Evolutionary conservation across 2,329 filamentous ascomycete genomes (phyloP).

Genomic region (Elsinoe perseae): DNA sequence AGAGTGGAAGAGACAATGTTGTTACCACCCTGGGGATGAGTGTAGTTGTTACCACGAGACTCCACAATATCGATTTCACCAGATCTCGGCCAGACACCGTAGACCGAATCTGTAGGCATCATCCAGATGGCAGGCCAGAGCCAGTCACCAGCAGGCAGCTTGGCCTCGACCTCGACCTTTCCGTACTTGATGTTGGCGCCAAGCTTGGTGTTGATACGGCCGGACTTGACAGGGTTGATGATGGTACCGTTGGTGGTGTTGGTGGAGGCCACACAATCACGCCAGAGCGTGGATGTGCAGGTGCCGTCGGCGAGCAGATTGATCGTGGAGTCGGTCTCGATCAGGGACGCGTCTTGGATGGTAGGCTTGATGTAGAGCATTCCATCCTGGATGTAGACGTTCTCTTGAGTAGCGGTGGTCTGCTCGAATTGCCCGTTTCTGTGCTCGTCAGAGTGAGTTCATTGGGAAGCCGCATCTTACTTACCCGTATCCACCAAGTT

Average conservation of each 20-base stretch:
- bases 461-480: constrained; percentile 28
- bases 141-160: constrained; percentile 72
- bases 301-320: constrained; percentile 58
- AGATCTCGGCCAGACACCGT: constrained; percentile 69
- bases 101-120: constrained; percentile 64
- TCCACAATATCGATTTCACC: constrained; percentile 81
- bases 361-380: constrained; percentile 69
- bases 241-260: constrained; percentile 72
- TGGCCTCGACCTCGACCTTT: constrained; percentile 70
- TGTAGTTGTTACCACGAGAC: constrained; percentile 73
- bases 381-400: constrained; percentile 64
- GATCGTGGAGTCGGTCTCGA: constrained; percentile 59
- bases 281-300: constrained; percentile 56
- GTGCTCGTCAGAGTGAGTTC: constrained; percentile 20
- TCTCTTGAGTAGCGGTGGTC: constrained; percentile 64
- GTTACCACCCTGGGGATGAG: constrained; percentile 68
- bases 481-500: constrained; percentile 69
- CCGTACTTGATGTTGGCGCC: constrained; percentile 70
- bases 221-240: constrained; percentile 69
- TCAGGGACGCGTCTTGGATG: constrained; percentile 58
- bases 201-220: constrained; percentile 66
- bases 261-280: constrained; percentile 61
- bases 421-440: constrained; percentile 75
- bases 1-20: constrained; percentile 71
- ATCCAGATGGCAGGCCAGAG: constrained; percentile 91